phyloP scores from a whole-genome alignment of 164 flowering plant genomes.

The Vitis cinerea region DNA sequence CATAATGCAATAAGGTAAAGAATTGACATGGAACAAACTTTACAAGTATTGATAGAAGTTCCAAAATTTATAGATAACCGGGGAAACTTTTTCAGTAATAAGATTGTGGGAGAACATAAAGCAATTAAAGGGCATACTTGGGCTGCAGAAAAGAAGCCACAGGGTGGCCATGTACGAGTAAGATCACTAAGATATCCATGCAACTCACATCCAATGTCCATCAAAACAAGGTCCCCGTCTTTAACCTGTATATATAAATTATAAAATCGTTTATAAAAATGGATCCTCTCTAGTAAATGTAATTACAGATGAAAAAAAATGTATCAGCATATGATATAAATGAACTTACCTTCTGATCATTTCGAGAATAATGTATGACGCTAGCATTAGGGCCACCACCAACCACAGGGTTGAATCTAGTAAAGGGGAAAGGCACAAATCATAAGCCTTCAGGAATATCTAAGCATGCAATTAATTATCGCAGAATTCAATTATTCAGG shows the following conservation, averaged over 20 bases:
- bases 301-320: not conserved
- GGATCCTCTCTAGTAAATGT: not conserved
- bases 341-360: conserved; percentile 70
- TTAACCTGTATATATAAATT: conserved; percentile 44
- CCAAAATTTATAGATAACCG: no score
- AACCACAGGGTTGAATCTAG: conserved; percentile 95
- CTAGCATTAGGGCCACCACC: conserved; percentile 94
- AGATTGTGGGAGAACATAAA: not conserved
- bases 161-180: conserved; percentile 98
- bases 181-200: conserved; percentile 96
- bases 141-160: conserved; percentile 69
- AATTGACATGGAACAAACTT: no score
- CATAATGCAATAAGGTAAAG: no score
- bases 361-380: conserved; percentile 94
- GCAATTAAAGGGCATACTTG: conserved; percentile 50
- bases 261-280: conserved; percentile 1
- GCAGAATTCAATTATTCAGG: not conserved
- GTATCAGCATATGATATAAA: not conserved
- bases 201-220: conserved; percentile 95
- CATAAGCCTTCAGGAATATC: conserved; percentile 5
- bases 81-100: no score
- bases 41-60: no score
- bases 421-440: conserved; percentile 8
- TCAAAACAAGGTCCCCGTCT: conserved; percentile 78
- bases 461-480: not conserved